Percentiles rank a stretch among this genome's conserved stretches.
phyloP scores from a whole-genome alignment of 2,329 filamentous ascomycete genomes.

The Arthrobotrys musiformis region DNA sequence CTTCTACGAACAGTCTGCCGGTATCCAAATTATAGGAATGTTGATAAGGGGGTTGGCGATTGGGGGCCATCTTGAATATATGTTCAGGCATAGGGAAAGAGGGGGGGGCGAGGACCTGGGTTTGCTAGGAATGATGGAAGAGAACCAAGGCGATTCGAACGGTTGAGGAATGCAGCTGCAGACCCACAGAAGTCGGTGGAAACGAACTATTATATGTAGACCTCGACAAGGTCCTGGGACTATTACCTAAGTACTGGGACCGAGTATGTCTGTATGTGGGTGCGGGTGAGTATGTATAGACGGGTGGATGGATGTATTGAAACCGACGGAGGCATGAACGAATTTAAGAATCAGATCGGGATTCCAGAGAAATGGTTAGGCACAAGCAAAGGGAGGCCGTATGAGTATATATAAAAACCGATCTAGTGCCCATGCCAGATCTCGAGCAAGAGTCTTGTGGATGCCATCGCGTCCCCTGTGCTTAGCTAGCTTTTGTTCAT shows the following conservation, averaged over 20 bases:
- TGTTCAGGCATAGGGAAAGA: conserved; percentile 23
- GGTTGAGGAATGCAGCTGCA: conserved; percentile 32
- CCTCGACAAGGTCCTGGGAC: not conserved
- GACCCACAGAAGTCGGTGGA: conserved; percentile 9
- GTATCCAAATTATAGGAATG: conserved; percentile 41
- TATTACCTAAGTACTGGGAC: not conserved
- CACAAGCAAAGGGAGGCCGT: conserved; percentile 1
- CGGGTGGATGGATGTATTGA: not conserved
- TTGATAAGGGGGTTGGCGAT: conserved; percentile 29
- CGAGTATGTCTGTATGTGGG: not conserved
- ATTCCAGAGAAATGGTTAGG: not conserved
- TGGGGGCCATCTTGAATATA: conserved; percentile 37
- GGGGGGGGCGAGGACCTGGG: not conserved
- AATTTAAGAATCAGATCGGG: conserved; percentile 15
- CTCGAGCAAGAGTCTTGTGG: conserved; percentile 2
- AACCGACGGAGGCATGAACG: not conserved
- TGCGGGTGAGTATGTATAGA: not conserved
- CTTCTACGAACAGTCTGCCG: conserved; percentile 38
- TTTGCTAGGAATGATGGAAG: conserved; percentile 47
- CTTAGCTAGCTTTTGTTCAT: not conserved
- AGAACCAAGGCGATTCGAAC: conserved; percentile 1
- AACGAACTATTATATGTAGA: conserved; percentile 1
- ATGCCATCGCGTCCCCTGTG: conserved; percentile 3
- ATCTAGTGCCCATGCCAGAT: conserved; percentile 6
- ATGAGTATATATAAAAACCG: conserved; percentile 35